Percentiles rank a stretch among this genome's conserved stretches.
Conservation (phyloP, 805 yeast genomes). For the Candida montana region DNA sequence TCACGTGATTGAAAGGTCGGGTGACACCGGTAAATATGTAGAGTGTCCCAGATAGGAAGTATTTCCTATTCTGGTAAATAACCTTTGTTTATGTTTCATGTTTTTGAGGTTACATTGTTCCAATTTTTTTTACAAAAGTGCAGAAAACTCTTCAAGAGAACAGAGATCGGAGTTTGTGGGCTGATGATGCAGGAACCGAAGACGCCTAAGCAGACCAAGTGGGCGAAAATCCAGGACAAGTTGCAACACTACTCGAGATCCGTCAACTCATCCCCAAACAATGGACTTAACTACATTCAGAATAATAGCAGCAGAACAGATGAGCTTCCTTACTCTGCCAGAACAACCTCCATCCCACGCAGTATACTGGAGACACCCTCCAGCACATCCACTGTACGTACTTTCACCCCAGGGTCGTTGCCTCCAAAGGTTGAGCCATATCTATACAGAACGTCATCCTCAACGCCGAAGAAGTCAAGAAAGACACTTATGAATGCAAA, state of each 20-base stretch:
- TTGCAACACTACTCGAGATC: slow-evolving; percentile 7
- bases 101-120: not conserved
- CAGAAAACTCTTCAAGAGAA: no score
- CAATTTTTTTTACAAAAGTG: no score
- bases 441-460: slow-evolving; percentile 4
- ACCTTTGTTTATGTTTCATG: not conserved
- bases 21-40: no score
- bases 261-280: slow-evolving; percentile 1
- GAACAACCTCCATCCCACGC: slow-evolving; percentile 21
- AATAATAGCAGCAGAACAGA: no score
- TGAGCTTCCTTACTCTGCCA: slow-evolving; percentile 5
- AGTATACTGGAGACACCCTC: slow-evolving; percentile 1
- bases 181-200: slow-evolving; percentile 1
- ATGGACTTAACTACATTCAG: not conserved
- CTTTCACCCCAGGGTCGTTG: not conserved
- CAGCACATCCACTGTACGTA: not conserved
- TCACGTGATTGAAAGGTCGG: no score
- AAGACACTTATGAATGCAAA: slow-evolving; percentile 14
- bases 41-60: no score
- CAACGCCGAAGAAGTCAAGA: slow-evolving; percentile 10
- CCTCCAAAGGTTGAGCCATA: slow-evolving; percentile 21
- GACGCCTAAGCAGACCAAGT: slow-evolving; percentile 10
- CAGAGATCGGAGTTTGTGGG: no score
- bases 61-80: not conserved
- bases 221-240: slow-evolving; percentile 23